Evolutionary conservation across 495 filamentous ascomycete species (phyloP), one percentile per base, ranked within the genome.

Genomic region (Thermochaetoides thermophila): DNA sequence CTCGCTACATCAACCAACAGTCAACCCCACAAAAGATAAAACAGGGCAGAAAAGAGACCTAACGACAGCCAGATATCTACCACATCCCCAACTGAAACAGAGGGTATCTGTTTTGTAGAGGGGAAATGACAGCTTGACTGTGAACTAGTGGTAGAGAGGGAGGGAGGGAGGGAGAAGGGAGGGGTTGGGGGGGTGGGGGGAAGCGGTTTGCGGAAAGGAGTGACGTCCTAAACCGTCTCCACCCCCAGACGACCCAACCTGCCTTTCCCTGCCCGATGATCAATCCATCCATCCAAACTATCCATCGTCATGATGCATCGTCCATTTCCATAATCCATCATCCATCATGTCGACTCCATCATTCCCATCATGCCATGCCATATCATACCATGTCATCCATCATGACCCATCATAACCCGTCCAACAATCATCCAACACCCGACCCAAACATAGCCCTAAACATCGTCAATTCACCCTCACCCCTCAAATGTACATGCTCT

Each of bases 401-500:
- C 27, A 23, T 23, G 15, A 32, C n/a, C 17, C 29, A 18, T 15
- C 28, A 24, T 37, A 20, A 26, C 32, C 24, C 29, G 23, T 27
- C 23, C 32, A 11, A 11, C 25, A 14, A 13, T 34, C 20, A 27
- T 13, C 32, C 21, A 3, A 24, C 29, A 29, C 13, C 18, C 18
- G 20, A 23, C 18, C 7, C 21, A 24, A 18, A 28, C 15, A 16
- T 7, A 9, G 12, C 26, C 18, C 17, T 21, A 19, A 6, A 7
- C 20, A 24, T 6, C 21, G 6, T 24, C 21, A 2, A n/a, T n/a
- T 33, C 31, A 16, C 11, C 31, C 31, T 5, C 31, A 18, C 19
- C 26, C 3, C 31, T 27, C 17, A 64, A 28, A 46, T 18, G 16
- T 63, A 60, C 58, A 63, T 64, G 44, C 68, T 72, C 57, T 70